Evolutionary conservation across 352 stramenopile species (phyloP).

Genomic region (Pythium sukuiense): DNA sequence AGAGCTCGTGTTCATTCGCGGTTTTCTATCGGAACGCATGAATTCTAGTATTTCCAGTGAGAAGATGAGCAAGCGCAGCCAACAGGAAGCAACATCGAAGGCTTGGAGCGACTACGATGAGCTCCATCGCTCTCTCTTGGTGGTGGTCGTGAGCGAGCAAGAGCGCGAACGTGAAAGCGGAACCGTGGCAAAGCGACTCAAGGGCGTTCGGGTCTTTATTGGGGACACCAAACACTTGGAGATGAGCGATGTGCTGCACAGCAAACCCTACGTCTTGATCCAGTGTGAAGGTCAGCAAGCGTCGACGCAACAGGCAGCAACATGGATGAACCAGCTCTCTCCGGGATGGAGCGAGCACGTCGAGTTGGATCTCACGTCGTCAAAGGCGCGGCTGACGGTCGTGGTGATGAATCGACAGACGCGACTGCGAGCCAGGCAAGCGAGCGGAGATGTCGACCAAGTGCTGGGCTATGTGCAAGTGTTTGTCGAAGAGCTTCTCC

Average conservation of each 20-base stretch:
- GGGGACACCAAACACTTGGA: constrained; percentile 41
- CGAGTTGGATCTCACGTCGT: constrained; percentile 46
- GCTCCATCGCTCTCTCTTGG: constrained; percentile 46
- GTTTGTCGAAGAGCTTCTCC: constrained; percentile 34
- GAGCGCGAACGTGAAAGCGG: background rate
- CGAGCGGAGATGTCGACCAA: constrained; percentile 25
- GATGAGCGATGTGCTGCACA: constrained; percentile 45
- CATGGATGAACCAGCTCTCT: constrained; percentile 53
- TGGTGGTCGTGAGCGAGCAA: constrained; percentile 25
- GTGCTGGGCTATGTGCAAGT: constrained; percentile 46
- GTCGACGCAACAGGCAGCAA: constrained; percentile 34
- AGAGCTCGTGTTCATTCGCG: constrained; percentile 24
- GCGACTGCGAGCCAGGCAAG: constrained; percentile 3
- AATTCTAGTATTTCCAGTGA: background rate
- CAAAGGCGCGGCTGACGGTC: constrained; percentile 39
- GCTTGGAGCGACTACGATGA: constrained; percentile 46
- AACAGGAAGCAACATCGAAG: constrained; percentile 18
- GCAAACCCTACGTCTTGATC: constrained; percentile 47
- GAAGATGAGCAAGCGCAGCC: constrained; percentile 22
- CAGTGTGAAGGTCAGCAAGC: constrained; percentile 41
- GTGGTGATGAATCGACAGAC: constrained; percentile 43
- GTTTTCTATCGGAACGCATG: constrained; percentile 18
- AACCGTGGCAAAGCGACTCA: constrained; percentile 23
- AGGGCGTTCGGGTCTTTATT: constrained; percentile 44
- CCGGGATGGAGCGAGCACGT: constrained; percentile 65